These are phyloP conservation scores for Sporothrix protearum DNA, from an alignment of 2,329 filamentous ascomycete species.

Conservation along the genomic window DNA sequence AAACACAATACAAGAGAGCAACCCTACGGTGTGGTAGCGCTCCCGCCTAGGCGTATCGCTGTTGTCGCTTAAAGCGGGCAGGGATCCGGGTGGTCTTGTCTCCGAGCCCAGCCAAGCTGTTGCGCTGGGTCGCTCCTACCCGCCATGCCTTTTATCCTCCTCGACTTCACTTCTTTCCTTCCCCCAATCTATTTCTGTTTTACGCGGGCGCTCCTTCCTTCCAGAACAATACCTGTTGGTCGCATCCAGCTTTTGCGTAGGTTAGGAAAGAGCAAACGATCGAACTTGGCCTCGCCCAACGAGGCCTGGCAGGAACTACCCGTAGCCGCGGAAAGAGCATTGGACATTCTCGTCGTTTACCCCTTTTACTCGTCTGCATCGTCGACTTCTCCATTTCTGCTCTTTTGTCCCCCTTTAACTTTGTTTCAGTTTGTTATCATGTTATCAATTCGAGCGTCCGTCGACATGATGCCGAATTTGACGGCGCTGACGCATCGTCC, in stretches of 20 bases:
- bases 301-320: background rate
- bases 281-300: background rate
- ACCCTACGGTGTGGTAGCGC: background rate
- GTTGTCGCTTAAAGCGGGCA: background rate
- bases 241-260: slow-evolving; percentile 4
- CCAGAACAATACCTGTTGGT: background rate
- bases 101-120: background rate
- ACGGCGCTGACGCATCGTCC: background rate
- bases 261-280: slow-evolving; percentile 2
- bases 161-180: background rate
- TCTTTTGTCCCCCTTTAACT: background rate
- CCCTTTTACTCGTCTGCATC: background rate
- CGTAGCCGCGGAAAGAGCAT: background rate
- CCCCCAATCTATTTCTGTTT: background rate
- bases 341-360: background rate
- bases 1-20: too few relatives aligned
- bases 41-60: background rate
- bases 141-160: background rate
- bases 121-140: background rate
- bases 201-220: slow-evolving; percentile 11
- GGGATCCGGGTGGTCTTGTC: background rate
- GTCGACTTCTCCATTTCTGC: background rate
- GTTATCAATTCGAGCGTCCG: background rate
- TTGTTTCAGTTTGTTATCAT: background rate
- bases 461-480: background rate